Evolutionary conservation across 2,329 filamentous ascomycete species (phyloP), one percentile per base, ranked within the genome.

Genomic region (Dendrostoma leiphaemia): DNA sequence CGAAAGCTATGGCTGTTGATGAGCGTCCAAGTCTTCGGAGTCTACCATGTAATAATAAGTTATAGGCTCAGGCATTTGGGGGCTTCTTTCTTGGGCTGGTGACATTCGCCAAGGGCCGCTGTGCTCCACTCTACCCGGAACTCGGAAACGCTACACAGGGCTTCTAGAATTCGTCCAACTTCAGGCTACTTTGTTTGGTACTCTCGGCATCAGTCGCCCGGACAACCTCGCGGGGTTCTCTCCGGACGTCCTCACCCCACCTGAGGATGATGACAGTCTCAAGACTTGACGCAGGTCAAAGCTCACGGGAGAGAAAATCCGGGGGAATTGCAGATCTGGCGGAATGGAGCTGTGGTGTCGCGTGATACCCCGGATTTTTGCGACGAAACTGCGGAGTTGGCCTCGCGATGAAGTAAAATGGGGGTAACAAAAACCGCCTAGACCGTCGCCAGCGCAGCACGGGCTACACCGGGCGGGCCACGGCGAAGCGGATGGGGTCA

Each of bases 341-440:
- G 38, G 23, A 41, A 41, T 41, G 23, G 23, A 26, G 6, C 23
- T 23, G 21, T 15, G 6, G 28, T 26, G 45, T 45, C 29, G 48
- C 47, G 47, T 48, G 46, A 48, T 57, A 48, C 51, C 51, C 55
- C 55, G 37, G 55, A 44, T 57, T 54, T 32, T n/a, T 41, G 50
- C 32, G 35, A 24, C 34, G 38, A 28, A 40, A 21, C n/a, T 32
- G 47, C 47, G 51, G 34, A 32, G 35, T 32, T 19, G 17, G 47
- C 37, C 13, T 31, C 32, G 29, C 37, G 37, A 58, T 58, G 37
- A 58, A 46, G 56, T 58, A 58, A 58, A 49, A 58, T 58, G 55
- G 55, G 55, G 55, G 55, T 57, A 57, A 57, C 19, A 52, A 50
- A 51, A 58, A 58, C 53, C 35, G 35, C 46, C 37, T 47, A 37